A percentile compares a stretch with the other conserved stretches of the same genome.
phyloP scores from a whole-genome alignment of 169 alveolate genomes.

The Plasmodium vivax region DNA sequence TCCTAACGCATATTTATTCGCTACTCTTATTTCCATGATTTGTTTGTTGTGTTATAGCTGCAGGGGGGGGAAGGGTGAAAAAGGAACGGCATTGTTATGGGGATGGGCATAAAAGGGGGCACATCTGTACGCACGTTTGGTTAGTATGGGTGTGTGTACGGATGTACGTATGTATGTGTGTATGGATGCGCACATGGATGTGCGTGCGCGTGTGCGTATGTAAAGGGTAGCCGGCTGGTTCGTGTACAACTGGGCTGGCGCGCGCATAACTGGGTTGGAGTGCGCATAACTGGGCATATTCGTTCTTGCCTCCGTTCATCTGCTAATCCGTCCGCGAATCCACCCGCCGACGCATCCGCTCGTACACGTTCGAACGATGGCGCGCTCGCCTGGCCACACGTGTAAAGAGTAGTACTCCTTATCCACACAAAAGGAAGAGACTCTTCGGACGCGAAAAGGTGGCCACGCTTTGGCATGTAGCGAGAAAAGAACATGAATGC shows the following conservation, averaged over 20 bases:
- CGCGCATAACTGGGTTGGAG: not conserved
- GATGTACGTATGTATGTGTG: not conserved
- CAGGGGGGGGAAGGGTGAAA: not conserved
- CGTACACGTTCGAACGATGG: not conserved
- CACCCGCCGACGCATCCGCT: not conserved
- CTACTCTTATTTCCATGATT: conserved; percentile 95
- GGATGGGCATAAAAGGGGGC: not conserved
- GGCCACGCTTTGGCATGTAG: not conserved
- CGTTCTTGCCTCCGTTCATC: not conserved
- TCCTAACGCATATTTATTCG: conserved; percentile 97
- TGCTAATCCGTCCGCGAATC: not conserved
- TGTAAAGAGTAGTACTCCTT: not conserved
- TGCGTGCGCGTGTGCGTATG: not conserved
- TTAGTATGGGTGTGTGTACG: not conserved
- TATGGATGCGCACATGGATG: not conserved
- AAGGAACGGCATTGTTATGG: not conserved
- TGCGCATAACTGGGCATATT: not conserved
- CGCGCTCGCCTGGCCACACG: not conserved
- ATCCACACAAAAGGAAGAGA: not conserved
- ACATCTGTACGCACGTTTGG: not conserved
- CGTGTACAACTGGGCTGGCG: not conserved
- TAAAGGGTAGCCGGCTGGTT: not conserved
- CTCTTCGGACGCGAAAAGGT: not conserved
- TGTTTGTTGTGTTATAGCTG: conserved; percentile 54
- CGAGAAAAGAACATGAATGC: not conserved